Base-by-base conservation (phyloP, 176 grass and related monocot genomes). In the Puya raimondii region DNA sequence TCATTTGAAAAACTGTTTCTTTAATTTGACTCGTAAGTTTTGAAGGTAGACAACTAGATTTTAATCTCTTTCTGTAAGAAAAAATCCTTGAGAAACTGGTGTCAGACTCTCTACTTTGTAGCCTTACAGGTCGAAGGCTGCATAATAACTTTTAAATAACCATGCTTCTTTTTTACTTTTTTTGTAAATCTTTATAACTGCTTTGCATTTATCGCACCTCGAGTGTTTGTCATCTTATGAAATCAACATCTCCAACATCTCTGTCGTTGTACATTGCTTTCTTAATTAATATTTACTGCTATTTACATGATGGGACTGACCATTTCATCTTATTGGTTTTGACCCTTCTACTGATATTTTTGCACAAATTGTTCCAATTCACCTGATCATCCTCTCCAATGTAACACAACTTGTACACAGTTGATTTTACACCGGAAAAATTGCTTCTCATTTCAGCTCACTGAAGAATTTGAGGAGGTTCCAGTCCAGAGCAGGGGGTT, bases 401-500 rank as follows among this genome's bases (percentile, higher is more conserved):
- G 17, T 17, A 17, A 57, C n/a, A 57, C n/a, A 13, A 12, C 17
- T 71, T 71, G 9, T 53, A 71, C 51, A 16, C 3, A 13, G 12
- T 68, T 71, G 21, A 22, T 49, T 53, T 25, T 65, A 8, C 20
- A 59, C 16, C 3, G 13, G 12, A 64, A 63, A 16, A 12, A 51
- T 76, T 69, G 10, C 58, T 64, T 21, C 68, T 63, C 66, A 56
- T 80, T 72, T 23, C 78, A 97, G 94, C 85, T 99, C 74, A 81
- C 80, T 10, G 94, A 99, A 68, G 89, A 99, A 53, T 99, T 99
- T 42, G 89, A 99, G 73, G 94, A 99, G 74, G 80, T 83, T 64
- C 75, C 77, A 10, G 94, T 99, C 70, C 94, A 99, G 64, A 99
- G 94, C 61, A 80, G 94, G 23, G 94, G 94, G 10, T 99, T 99